Conservation (phyloP, 2,329 filamentous ascomycete genomes). For the Diaporthe sp. region DNA sequence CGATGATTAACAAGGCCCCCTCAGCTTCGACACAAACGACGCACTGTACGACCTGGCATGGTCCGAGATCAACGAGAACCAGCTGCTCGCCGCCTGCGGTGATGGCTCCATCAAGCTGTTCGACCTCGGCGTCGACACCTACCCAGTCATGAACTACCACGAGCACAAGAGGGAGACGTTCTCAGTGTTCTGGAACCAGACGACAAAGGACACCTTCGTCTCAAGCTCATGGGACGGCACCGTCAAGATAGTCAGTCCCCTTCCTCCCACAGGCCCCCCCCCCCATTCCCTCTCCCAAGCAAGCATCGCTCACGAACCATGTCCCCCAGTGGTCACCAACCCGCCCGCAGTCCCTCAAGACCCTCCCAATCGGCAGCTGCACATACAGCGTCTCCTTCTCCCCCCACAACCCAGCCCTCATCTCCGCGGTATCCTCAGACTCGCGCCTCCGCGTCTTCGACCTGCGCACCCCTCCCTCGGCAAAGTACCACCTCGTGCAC, state of each 20-base stretch:
- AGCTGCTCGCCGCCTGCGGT: constrained; percentile 88
- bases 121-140: constrained; percentile 83
- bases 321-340: constrained; percentile 83
- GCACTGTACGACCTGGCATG: constrained; percentile 94
- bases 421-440: constrained; percentile 91
- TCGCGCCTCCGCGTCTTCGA: constrained; percentile 92
- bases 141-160: constrained; percentile 91
- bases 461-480: constrained; percentile 85
- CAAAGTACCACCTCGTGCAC: constrained; percentile 87
- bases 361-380: constrained; percentile 91
- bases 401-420: constrained; percentile 85
- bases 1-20: not conserved
- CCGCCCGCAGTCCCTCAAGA: constrained; percentile 79
- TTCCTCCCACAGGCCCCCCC: not conserved
- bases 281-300: not conserved
- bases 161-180: constrained; percentile 96
- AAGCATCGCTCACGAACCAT: not conserved
- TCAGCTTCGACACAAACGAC: constrained; percentile 95
- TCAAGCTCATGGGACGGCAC: constrained; percentile 97
- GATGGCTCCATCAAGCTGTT: constrained; percentile 97
- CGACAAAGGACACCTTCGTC: constrained; percentile 90
- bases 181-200: constrained; percentile 90
- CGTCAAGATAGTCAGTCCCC: constrained; percentile 79
- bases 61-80: constrained; percentile 97
- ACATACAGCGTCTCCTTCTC: constrained; percentile 95